These are phyloP conservation scores for Teunomyces barrocoloradensis DNA, from an alignment of 805 yeast species.

Conservation along the genomic window DNA sequence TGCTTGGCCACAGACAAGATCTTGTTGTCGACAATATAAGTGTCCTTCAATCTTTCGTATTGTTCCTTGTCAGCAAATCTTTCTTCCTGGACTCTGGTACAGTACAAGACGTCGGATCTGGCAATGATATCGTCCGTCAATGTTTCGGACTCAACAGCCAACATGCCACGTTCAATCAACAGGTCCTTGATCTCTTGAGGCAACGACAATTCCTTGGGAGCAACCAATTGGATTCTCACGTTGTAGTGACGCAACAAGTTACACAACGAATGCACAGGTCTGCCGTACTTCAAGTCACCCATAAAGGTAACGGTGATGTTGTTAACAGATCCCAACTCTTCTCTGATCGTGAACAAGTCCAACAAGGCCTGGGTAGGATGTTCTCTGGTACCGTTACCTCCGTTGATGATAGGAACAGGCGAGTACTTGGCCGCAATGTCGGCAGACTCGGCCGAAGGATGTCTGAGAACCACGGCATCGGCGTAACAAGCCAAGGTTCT, in stretches of 20 bases:
- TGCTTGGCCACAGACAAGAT: slow-evolving; percentile 90
- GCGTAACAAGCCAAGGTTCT: slow-evolving; percentile 93
- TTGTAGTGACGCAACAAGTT: slow-evolving; percentile 88
- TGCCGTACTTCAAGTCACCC: slow-evolving; percentile 98
- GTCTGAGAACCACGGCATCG: slow-evolving; percentile 96
- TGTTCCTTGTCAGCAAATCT: slow-evolving; percentile 75
- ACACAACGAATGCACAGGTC: slow-evolving; percentile 97
- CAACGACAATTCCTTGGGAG: slow-evolving; percentile 83
- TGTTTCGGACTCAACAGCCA: slow-evolving; percentile 68
- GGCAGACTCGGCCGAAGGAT: slow-evolving; percentile 89
- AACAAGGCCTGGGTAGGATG: slow-evolving; percentile 99
- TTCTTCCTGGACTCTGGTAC: slow-evolving; percentile 98
- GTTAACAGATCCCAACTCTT: slow-evolving; percentile 96
- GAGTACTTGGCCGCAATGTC: slow-evolving; percentile 94
- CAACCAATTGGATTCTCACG: slow-evolving; percentile 86
- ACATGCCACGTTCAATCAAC: slow-evolving; percentile 65
- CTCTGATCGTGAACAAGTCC: slow-evolving; percentile 97
- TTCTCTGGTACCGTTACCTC: slow-evolving; percentile 97
- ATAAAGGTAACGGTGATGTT: slow-evolving; percentile 97
- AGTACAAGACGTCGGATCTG: slow-evolving; percentile 90
- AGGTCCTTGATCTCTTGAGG: slow-evolving; percentile 73
- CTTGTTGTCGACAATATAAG: slow-evolving; percentile 89
- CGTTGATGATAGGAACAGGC: slow-evolving; percentile 95
- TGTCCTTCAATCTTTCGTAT: slow-evolving; percentile 85
- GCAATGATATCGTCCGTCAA: slow-evolving; percentile 84